Base-by-base conservation (phyloP, 2,329 filamentous ascomycete species). In the Cercospora sp. region DNA sequence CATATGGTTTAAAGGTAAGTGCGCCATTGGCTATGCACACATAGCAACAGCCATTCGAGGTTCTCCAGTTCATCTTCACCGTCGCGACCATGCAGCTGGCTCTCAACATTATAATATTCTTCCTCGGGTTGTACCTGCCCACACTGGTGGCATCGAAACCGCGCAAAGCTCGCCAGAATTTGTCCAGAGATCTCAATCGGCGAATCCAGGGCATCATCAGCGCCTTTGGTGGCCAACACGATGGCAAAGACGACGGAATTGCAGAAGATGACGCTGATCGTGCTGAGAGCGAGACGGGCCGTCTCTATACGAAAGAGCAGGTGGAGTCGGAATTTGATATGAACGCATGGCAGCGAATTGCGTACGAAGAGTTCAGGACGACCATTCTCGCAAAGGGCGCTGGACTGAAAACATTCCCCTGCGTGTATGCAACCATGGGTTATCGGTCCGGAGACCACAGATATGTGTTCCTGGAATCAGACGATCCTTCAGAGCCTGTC, bases 321-420 rank as follows among this genome's bases (percentile, higher is more conserved):
- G 53, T 72, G 30, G 70, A 72, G 39, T 60, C 62, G 18, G 58
- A 67, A 12, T 72, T 55, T 28, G 68, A 70, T 45, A 70, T 70
- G 68, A 42, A 72, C 57, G 61, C 70, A 42, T 72, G 70, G 70
- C 70, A 72, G 42, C 64, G 70, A 20, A 26, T 69, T 39, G 70
- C 66, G 13, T 72, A 70, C 10, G 70, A 72, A 51, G 70, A 72
- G 18, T 72, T 72, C 70, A 70, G 69, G 53, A 67, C 68, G 13
- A 70, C 70, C n/a, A 70, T 72, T 13, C 65, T 72, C 13, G 70
- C 70, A 9, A 72, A 72, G 31, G 70, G 64, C 5, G 67, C 51
- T 18, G 70, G 70, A 8, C 64, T 72, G 55, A 70, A 68, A 42
- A 72, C 70, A 5, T 72, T 72, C 33, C 70, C 70, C 16, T 72